Percentiles rank a stretch among this genome's conserved stretches.
Evolutionary conservation across 2,329 filamentous ascomycete species (phyloP).

Genomic region (Chaetothyriales sp.): DNA sequence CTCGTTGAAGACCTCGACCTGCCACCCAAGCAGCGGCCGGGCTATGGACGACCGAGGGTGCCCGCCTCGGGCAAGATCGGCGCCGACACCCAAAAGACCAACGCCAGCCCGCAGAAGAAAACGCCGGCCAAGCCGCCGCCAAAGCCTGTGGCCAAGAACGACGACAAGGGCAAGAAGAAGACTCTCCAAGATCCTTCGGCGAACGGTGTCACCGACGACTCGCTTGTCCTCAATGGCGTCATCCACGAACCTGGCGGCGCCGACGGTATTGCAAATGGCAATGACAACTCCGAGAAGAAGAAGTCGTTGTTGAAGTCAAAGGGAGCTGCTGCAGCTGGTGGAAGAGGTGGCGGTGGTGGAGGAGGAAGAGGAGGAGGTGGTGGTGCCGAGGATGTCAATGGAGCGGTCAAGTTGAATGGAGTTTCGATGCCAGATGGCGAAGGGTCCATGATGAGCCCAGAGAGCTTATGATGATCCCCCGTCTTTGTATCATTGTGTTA

Average conservation of each 20-base stretch:
- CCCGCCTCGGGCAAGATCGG: conserved; percentile 35
- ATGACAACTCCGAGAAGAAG: conserved; percentile 12
- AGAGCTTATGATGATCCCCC: conserved; percentile 37
- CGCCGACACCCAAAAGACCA: conserved; percentile 21
- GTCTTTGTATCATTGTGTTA: not conserved
- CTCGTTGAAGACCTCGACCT: conserved; percentile 90
- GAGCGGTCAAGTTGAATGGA: conserved; percentile 20
- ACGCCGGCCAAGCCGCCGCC: conserved; percentile 16
- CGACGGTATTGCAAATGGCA: conserved; percentile 7
- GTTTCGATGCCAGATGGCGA: conserved; percentile 37
- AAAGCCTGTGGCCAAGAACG: conserved; percentile 6
- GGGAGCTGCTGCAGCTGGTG: conserved; percentile 17
- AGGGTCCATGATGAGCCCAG: conserved; percentile 71
- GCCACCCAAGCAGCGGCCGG: conserved; percentile 69
- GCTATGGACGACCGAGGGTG: conserved; percentile 29
- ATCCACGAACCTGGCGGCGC: conserved; percentile 9
- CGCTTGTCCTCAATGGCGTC: conserved; percentile 11
- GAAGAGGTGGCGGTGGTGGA: conserved; percentile 7
- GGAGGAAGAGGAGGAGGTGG: not conserved
- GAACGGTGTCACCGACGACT: conserved; percentile 9
- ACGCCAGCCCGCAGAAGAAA: conserved; percentile 30
- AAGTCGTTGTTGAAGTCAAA: conserved; percentile 12
- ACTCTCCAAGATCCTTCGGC: conserved; percentile 2
- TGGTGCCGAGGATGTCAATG: conserved; percentile 5
- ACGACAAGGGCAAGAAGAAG: conserved; percentile 15